A percentile compares a stretch with the other conserved stretches of the same genome.
phyloP scores from a whole-genome alignment of 345 rosid species.

The Arabidopsis arenosa region DNA sequence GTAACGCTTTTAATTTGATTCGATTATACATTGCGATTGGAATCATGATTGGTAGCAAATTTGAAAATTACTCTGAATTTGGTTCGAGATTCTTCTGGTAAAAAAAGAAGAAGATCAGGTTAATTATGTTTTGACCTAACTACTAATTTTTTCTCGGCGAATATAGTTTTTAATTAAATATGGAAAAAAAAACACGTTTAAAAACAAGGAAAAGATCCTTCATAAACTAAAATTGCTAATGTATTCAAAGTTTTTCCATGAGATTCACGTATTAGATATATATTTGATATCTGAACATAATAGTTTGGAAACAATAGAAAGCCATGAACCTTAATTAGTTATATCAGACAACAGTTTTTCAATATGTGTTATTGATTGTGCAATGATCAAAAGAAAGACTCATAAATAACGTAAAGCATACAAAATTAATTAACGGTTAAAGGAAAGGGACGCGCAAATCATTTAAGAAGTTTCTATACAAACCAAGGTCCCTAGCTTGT shows the following conservation, averaged over 20 bases:
- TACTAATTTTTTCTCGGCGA: not conserved
- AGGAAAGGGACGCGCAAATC: not conserved
- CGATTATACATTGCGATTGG: not conserved
- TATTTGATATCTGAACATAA: not conserved
- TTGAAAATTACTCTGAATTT: not conserved
- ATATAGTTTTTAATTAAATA: not conserved
- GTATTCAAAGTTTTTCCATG: not conserved
- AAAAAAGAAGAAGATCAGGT: too few relatives aligned
- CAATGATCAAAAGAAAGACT: not conserved
- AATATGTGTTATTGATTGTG: not conserved
- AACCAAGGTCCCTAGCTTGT: not conserved
- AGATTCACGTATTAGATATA: not conserved
- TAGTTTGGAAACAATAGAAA: not conserved
- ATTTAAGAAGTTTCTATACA: not conserved
- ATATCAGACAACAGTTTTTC: not conserved
- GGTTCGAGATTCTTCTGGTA: not conserved
- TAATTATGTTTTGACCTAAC: not conserved
- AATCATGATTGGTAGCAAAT: not conserved
- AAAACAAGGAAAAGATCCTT: too few relatives aligned
- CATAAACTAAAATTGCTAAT: too few relatives aligned
- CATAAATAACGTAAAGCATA: not conserved
- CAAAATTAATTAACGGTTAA: not conserved
- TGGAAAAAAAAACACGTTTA: too few relatives aligned
- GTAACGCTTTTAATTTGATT: not conserved
- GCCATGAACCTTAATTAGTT: not conserved